Evolutionary conservation across 108 stramenopile species (phyloP), one percentile per base, ranked within the genome.

Genomic region (Parmales sp.): DNA sequence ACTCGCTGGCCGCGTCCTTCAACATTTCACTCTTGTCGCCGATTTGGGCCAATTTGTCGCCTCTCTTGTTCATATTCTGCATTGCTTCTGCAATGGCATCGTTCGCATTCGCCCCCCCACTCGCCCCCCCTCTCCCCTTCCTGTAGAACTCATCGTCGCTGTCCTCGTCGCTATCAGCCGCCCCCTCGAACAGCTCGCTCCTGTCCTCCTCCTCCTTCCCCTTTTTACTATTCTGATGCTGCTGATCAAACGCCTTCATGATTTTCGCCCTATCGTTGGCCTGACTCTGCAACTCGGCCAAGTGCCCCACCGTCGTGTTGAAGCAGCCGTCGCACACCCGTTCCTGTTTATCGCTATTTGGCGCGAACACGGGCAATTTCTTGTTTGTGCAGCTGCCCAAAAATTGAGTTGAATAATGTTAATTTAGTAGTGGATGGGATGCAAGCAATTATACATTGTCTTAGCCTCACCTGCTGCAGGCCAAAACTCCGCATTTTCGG

Each of bases 1-100:
- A 60, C 13, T 60, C 54, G 7, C 54, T 20, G 31, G 54, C 54
- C 54, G 54, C 54, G 54, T 60, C 54, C 26, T 60, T 60, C 54
- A 60, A 3, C 26, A 13, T 11, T 3, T 29, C 26, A 6, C 31
- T 34, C 26, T 60, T 60, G 3, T 60, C 54, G 3, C 31, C 31
- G 1, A 60, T 11, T 34, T 11, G n/a, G 5, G 3, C 8, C 2
- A 60, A 34, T 20, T 60, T 60, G 7, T 60, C 54, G 3, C 54
- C 54, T 5, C 54, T 11, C 36, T 60, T 20, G 3, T 20, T 20
- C 54, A 60, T 34, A 34, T 60, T 60, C 5, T 60, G 13, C 54
- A 60, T 60, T 4, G 54, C 54, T 34, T 60, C 54, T 28, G 13
- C 3, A 28, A 60, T 60, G 3, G 8, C 20, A 34, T 34, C 36